A percentile compares a stretch with the other conserved stretches of the same genome.
These are phyloP conservation scores for Colletotrichum cereale DNA, from an alignment of 2,329 filamentous ascomycete genomes.

Conservation along the genomic window DNA sequence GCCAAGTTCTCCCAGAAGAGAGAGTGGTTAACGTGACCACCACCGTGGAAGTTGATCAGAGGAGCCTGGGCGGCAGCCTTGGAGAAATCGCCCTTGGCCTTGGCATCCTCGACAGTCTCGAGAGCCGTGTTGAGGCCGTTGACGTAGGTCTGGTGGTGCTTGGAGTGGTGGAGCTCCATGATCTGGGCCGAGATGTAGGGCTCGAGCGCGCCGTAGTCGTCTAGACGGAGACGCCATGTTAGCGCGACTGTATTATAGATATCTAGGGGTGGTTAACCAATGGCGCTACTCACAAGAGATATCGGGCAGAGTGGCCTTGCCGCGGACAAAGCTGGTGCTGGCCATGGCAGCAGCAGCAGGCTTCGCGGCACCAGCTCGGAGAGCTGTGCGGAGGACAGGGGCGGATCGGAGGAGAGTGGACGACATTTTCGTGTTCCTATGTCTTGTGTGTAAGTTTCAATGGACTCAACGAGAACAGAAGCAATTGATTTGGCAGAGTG, in stretches of 20 bases:
- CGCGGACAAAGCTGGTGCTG: constrained; percentile 81
- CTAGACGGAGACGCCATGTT: constrained; percentile 59
- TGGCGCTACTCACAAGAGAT: constrained; percentile 66
- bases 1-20: constrained; percentile 89
- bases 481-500: background rate
- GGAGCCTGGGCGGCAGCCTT: constrained; percentile 64
- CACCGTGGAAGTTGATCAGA: constrained; percentile 82
- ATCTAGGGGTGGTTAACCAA: background rate
- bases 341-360: constrained; percentile 72
- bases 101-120: constrained; percentile 76
- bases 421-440: constrained; percentile 70
- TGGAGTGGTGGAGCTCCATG: constrained; percentile 96
- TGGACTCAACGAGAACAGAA: background rate
- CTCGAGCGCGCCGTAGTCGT: constrained; percentile 97
- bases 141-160: constrained; percentile 95
- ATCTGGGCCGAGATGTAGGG: constrained; percentile 86
- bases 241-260: background rate
- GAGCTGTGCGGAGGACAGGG: constrained; percentile 75
- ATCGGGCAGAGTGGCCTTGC: constrained; percentile 94
- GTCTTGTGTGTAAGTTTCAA: constrained; percentile 19
- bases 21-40: constrained; percentile 88
- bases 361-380: constrained; percentile 75
- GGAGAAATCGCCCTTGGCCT: constrained; percentile 70
- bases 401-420: constrained; percentile 79
- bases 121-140: constrained; percentile 86